Percentiles rank a stretch among this genome's conserved stretches.
Evolutionary conservation across 2,329 filamentous ascomycete species (phyloP).

Genomic region (Epichloe elymi): DNA sequence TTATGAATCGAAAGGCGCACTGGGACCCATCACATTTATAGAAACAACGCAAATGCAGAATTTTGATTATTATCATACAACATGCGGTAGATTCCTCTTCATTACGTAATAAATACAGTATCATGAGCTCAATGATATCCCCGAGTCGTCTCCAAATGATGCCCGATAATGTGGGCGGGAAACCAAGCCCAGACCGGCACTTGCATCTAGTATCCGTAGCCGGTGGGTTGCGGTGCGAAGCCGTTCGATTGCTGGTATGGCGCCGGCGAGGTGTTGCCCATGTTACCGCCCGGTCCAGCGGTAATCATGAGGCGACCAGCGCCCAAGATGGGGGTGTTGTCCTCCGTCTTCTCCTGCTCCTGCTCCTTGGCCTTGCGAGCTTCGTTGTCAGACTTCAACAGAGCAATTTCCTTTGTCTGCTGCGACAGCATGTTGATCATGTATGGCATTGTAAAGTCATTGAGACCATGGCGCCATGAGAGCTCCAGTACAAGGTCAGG

Average conservation of each 20-base stretch:
- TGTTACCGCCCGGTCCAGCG: slow-evolving; percentile 58
- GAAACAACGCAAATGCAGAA: background rate
- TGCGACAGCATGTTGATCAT: slow-evolving; percentile 97
- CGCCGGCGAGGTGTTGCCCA: slow-evolving; percentile 42
- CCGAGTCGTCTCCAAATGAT: slow-evolving; percentile 7
- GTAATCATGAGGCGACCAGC: slow-evolving; percentile 88
- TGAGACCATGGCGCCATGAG: slow-evolving; percentile 88
- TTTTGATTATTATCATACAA: slow-evolving; percentile 10
- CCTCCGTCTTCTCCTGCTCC: slow-evolving; percentile 70
- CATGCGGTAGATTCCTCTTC: background rate
- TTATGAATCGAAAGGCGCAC: background rate
- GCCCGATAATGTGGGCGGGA: slow-evolving; percentile 4
- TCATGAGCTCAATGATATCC: slow-evolving; percentile 13
- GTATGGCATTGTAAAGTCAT: slow-evolving; percentile 98
- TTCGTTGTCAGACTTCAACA: slow-evolving; percentile 91
- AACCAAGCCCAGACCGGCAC: slow-evolving; percentile 16
- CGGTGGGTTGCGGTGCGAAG: slow-evolving; percentile 78
- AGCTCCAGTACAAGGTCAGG: slow-evolving; percentile 89
- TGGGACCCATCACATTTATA: background rate
- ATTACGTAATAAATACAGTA: background rate
- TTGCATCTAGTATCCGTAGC: slow-evolving; percentile 47
- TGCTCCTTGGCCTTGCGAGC: slow-evolving; percentile 69
- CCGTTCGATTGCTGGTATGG: slow-evolving; percentile 72
- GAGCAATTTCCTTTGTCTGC: slow-evolving; percentile 73
- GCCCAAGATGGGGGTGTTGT: slow-evolving; percentile 86